Percentiles rank a stretch among this genome's conserved stretches.
Evolutionary conservation across 176 grass and related monocot genomes (phyloP).

Genomic region (Bothriochloa decipiens): DNA sequence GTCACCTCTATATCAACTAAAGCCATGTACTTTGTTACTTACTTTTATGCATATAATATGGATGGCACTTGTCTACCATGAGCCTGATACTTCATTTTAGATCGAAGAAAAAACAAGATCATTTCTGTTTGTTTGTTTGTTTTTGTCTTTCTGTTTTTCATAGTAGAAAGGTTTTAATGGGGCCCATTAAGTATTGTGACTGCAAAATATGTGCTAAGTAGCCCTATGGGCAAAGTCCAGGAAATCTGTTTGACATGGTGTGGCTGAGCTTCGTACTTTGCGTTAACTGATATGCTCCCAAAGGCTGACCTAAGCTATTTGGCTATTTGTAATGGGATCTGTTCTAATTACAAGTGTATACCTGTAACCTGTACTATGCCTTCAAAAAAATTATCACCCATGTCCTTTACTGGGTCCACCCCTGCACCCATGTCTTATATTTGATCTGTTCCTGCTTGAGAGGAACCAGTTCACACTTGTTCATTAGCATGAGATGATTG

Average conservation of each 20-base stretch:
- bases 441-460: not conserved
- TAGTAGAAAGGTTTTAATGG: not conserved
- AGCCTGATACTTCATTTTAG: not conserved
- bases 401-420: not conserved
- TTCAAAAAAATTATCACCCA: not conserved
- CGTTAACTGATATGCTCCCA: too few species aligned
- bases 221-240: too few species aligned
- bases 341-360: slow-evolving; percentile 1
- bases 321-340: not conserved
- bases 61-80: not conserved
- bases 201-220: not conserved
- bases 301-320: not conserved
- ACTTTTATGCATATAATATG: not conserved
- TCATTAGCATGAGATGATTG: not conserved
- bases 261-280: too few species aligned
- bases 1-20: not conserved
- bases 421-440: not conserved
- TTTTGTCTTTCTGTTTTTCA: not conserved
- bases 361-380: not conserved
- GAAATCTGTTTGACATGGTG: too few species aligned
- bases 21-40: not conserved
- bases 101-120: too few species aligned
- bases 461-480: not conserved
- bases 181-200: not conserved
- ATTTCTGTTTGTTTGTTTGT: too few species aligned